Conservation (phyloP, 2,329 filamentous ascomycete species). For the Colletotrichum simmondsii region DNA sequence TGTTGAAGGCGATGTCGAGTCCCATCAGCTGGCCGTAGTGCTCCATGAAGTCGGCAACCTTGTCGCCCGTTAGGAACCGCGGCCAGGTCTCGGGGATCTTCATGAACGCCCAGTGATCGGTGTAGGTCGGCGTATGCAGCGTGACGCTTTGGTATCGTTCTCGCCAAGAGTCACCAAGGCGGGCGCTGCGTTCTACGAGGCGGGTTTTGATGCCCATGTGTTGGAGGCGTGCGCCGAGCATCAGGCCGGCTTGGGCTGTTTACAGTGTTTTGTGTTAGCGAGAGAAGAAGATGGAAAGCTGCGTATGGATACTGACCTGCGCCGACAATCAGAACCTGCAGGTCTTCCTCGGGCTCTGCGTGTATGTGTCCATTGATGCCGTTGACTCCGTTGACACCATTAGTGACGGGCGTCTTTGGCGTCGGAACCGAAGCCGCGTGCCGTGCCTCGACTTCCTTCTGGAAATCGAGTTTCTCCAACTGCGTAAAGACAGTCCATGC, state of each 20-base stretch:
- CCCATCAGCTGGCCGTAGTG: constrained; percentile 59
- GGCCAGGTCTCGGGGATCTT: constrained; percentile 40
- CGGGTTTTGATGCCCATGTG: constrained; percentile 44
- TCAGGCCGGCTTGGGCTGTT: constrained; percentile 53
- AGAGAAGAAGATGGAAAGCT: neutral
- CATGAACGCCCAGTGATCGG: constrained; percentile 40
- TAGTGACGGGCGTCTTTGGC: neutral
- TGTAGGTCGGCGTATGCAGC: constrained; percentile 38
- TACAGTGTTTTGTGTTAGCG: neutral
- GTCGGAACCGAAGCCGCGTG: neutral
- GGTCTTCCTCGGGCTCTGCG: constrained; percentile 38
- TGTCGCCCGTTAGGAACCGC: constrained; percentile 53
- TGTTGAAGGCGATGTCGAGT: constrained; percentile 56
- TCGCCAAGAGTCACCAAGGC: constrained; percentile 61
- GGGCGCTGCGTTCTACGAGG: constrained; percentile 55
- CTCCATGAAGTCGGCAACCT: constrained; percentile 60
- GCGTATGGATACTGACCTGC: constrained; percentile 41
- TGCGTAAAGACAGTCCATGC: constrained; percentile 40
- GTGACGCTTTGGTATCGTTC: constrained; percentile 52
- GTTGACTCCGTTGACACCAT: neutral
- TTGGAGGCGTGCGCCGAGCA: constrained; percentile 45
- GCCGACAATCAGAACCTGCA: constrained; percentile 52
- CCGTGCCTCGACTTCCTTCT: constrained; percentile 28
- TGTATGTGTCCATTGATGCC: constrained; percentile 43
- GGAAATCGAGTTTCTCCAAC: constrained; percentile 38